Conservation (phyloP, 768 basidiomycete genomes). For the Agrocybe chaxingu region DNA sequence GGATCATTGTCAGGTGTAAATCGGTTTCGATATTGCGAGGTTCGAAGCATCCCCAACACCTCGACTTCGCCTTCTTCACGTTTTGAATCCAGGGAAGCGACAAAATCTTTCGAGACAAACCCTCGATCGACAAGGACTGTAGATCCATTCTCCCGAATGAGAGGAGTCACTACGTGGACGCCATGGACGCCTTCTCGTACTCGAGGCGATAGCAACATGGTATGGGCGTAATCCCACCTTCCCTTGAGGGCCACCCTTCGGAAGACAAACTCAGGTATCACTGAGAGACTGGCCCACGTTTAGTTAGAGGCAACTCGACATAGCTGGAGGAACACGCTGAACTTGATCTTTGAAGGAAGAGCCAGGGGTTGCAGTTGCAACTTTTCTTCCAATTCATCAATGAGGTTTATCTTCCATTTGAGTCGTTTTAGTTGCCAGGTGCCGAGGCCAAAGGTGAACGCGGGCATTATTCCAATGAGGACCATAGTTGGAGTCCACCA, state of each 20-base stretch:
- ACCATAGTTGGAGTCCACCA: conserved; percentile 71
- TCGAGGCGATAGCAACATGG: conserved; percentile 81
- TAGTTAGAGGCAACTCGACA: conserved; percentile 9
- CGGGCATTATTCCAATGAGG: conserved; percentile 79
- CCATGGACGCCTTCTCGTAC: conserved; percentile 89
- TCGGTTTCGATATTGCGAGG: conserved; percentile 63
- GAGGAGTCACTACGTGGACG: conserved; percentile 83
- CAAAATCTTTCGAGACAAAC: conserved; percentile 66
- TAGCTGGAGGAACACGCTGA: conserved; percentile 17
- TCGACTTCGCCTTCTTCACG: conserved; percentile 58
- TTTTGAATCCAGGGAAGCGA: conserved; percentile 24
- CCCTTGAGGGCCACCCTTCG: conserved; percentile 82
- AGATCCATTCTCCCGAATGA: conserved; percentile 74
- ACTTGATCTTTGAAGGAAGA: conserved; percentile 85
- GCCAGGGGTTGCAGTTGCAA: conserved; percentile 72
- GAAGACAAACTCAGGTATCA: conserved; percentile 85
- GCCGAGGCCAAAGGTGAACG: conserved; percentile 88
- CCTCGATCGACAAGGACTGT: conserved; percentile 92
- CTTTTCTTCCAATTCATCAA: conserved; percentile 92
- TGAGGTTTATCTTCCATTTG: conserved; percentile 92
- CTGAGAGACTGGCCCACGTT: conserved; percentile 42
- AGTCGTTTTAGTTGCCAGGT: conserved; percentile 93
- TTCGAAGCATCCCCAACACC: conserved; percentile 84
- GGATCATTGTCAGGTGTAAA: conserved; percentile 92
- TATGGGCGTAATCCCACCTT: conserved; percentile 71